Conservation (phyloP, 2,329 filamentous ascomycete genomes). For the Fonsecaea pugnacius region DNA sequence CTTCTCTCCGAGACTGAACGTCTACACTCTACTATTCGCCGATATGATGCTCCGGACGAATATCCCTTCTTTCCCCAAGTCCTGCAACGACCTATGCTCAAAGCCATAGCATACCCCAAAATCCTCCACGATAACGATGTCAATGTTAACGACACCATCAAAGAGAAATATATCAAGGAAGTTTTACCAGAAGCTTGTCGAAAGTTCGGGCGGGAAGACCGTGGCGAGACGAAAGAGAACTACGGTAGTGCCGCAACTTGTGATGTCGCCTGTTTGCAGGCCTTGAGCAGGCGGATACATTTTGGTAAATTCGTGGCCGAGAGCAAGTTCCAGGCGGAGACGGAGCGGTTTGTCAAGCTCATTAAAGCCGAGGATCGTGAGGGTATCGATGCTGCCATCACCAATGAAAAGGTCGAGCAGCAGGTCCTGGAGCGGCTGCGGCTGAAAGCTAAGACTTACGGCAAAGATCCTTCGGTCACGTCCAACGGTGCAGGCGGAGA, state of each 20-base stretch:
- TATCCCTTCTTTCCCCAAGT: conserved; percentile 92
- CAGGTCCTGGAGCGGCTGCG: conserved; percentile 85
- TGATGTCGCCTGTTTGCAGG: conserved; percentile 88
- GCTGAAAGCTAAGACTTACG: conserved; percentile 91
- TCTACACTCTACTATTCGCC: conserved; percentile 87
- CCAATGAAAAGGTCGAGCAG: conserved; percentile 83
- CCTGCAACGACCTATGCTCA: conserved; percentile 79
- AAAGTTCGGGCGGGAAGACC: conserved; percentile 75
- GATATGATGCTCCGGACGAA: conserved; percentile 95
- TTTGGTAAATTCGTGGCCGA: conserved; percentile 99
- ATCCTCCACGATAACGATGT: conserved; percentile 88
- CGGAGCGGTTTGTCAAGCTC: conserved; percentile 76
- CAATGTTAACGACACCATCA: conserved; percentile 87
- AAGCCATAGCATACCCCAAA: conserved; percentile 81
- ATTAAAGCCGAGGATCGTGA: conserved; percentile 79
- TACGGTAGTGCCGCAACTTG: conserved; percentile 91
- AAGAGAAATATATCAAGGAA: conserved; percentile 77
- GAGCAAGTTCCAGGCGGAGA: conserved; percentile 85
- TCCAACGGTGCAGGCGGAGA: conserved; percentile 48
- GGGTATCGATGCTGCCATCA: conserved; percentile 88
- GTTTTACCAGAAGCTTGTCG: conserved; percentile 84
- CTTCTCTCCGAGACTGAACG: conserved; percentile 87
- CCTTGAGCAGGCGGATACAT: conserved; percentile 86
- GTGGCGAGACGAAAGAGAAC: conserved; percentile 87
- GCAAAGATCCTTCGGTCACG: conserved; percentile 76